Conservation (phyloP, 441 rosid genomes). For the Gossypium davidsonii region DNA sequence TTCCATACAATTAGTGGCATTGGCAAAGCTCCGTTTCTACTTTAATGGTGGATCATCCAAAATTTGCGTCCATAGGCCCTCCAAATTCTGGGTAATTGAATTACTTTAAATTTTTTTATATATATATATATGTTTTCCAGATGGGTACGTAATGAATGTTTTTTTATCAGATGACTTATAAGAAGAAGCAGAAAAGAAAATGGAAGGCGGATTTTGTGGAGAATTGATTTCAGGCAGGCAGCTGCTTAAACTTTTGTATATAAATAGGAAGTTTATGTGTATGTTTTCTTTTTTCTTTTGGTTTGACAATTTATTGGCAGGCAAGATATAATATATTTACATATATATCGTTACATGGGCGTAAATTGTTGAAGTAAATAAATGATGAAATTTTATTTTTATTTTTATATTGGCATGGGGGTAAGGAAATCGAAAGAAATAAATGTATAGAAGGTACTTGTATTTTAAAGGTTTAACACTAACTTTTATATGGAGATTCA, state of each 20-base stretch:
- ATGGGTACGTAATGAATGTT: background rate
- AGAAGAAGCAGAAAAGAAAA: background rate
- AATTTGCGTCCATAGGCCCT: background rate
- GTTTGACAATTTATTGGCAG: conserved; percentile 16
- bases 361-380: conserved; percentile 22
- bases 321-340: conserved; percentile 17
- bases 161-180: conserved; percentile 15
- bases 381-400: conserved; percentile 15
- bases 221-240: conserved; percentile 7
- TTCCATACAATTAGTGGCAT: conserved; percentile 17
- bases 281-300: background rate
- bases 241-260: conserved; percentile 35
- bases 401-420: background rate
- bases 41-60: background rate
- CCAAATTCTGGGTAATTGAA: background rate
- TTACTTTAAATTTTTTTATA: background rate
- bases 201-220: conserved; percentile 4
- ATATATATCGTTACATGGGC: conserved; percentile 12
- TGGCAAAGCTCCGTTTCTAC: conserved; percentile 26
- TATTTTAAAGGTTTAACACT: no score
- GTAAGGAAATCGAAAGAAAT: no score
- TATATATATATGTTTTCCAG: background rate
- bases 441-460: no score
- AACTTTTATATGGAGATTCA: no score
- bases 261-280: conserved; percentile 32